phyloP scores from a whole-genome alignment of 192 early-diverging fungal genomes.

The Podila verticillata region DNA sequence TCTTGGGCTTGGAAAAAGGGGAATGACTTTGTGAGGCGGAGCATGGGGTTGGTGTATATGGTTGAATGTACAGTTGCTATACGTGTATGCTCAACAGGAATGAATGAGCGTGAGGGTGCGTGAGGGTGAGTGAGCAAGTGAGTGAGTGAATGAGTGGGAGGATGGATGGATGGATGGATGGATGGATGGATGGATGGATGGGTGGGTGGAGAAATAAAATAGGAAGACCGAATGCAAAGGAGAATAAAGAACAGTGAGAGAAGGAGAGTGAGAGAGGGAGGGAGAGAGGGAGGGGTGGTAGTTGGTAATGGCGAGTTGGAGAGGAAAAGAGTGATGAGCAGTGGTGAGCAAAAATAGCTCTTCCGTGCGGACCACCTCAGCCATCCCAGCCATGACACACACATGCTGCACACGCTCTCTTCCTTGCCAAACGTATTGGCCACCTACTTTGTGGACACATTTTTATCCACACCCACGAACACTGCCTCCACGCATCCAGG shows the following conservation, averaged over 20 bases:
- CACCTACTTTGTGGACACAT: too few relatives aligned
- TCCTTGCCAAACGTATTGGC: too few relatives aligned
- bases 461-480: too few relatives aligned
- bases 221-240: neutral
- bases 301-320: neutral
- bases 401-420: too few relatives aligned
- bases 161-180: neutral
- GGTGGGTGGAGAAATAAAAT: neutral
- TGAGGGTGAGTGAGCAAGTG: neutral
- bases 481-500: too few relatives aligned
- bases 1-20: constrained; percentile 31
- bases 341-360: neutral
- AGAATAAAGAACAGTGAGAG: neutral
- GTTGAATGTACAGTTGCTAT: neutral
- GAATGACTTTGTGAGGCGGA: constrained; percentile 37
- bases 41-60: constrained; percentile 7
- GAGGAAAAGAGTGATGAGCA: neutral
- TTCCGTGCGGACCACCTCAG: too few relatives aligned
- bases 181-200: neutral
- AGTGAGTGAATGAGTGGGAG: neutral
- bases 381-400: too few relatives aligned
- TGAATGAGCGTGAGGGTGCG: neutral
- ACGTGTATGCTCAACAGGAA: too few relatives aligned
- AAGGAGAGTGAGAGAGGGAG: neutral
- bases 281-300: neutral